Evolutionary conservation across 768 basidiomycete genomes (phyloP), one percentile per base, ranked within the genome.

Genomic region (Tephrocybe sp.): DNA sequence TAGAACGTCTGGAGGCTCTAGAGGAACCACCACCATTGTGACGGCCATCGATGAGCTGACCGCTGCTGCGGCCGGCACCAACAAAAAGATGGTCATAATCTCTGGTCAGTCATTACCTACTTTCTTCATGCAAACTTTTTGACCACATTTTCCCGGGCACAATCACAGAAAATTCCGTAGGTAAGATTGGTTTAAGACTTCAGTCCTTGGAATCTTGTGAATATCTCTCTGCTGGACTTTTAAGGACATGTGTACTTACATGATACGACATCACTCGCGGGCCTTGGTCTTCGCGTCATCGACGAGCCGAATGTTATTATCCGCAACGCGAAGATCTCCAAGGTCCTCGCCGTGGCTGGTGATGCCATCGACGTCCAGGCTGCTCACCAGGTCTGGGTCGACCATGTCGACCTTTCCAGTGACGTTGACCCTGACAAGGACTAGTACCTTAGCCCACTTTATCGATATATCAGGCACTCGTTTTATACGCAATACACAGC

Each of bases 271-370:
- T 74, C 72, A n/a, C 73, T 78, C 45, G 62, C 62, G 39, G 76
- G 76, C 39, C 67, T 78, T 54, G 77, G 77, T 2, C 66, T 78
- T 32, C 75, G 76, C 39, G 75, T 77, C 30, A 51, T 75, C 42
- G 58, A 72, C 36, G 69, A 66, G 36, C 58, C 51, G 28, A 78
- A 78, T 50, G 76, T 78, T 48, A 78, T 78, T 60, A 71, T 78
- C 54, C 71, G 77, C 28, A 78, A 78, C 55, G 62, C 77, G 59
- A 77, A 75, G 56, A 73, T 78, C 44, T 72, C 73, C 25, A 78
- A 77, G 61, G 77, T 78, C 25, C 60, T 77, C 1, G 76, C 76
- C 20, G 57, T 51, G 1, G 71, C 69, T 45, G 77, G 77, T 32
- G 77, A 78, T 60, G 74, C 74, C 24, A 66, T 78, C 25, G 76